Percentiles rank a stretch among this genome's conserved stretches.
Conservation (phyloP, 2,329 filamentous ascomycete genomes). For the Cyphellophora attinorum region DNA sequence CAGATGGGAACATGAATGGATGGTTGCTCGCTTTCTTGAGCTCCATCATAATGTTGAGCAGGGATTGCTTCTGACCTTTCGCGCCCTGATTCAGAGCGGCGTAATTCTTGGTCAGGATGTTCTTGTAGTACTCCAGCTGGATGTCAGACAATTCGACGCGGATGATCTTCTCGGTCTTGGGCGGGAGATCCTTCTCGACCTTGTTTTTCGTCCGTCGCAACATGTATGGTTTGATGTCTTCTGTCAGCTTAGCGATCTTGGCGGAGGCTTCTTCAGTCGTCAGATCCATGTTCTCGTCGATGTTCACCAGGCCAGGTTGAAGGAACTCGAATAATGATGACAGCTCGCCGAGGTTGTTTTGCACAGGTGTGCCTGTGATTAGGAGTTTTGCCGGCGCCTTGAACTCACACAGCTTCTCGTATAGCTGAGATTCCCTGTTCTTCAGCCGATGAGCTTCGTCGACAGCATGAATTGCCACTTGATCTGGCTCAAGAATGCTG, state of each 20-base stretch:
- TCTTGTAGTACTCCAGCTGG: slow-evolving; percentile 97
- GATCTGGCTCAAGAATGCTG: slow-evolving; percentile 73
- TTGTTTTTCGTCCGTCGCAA: slow-evolving; percentile 93
- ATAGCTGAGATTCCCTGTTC: slow-evolving; percentile 90
- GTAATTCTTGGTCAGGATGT: slow-evolving; percentile 94
- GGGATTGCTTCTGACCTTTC: slow-evolving; percentile 83
- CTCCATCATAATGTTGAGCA: slow-evolving; percentile 99
- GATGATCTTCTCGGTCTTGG: slow-evolving; percentile 98
- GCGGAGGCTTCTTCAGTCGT: slow-evolving; percentile 69
- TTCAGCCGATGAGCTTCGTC: slow-evolving; percentile 96
- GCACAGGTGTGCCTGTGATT: slow-evolving; percentile 94
- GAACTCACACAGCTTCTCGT: slow-evolving; percentile 75
- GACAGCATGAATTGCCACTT: slow-evolving; percentile 95
- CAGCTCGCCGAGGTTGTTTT: slow-evolving; percentile 90
- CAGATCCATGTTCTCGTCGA: slow-evolving; percentile 87
- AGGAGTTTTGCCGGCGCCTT: slow-evolving; percentile 79
- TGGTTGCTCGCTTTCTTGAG: slow-evolving; percentile 98
- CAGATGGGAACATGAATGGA: slow-evolving; percentile 93
- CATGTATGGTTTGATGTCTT: slow-evolving; percentile 85
- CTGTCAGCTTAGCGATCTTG: slow-evolving; percentile 78
- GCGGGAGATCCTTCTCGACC: slow-evolving; percentile 89
- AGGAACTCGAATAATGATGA: slow-evolving; percentile 91
- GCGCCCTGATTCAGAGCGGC: slow-evolving; percentile 83
- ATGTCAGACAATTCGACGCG: slow-evolving; percentile 94
- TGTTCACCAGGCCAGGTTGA: slow-evolving; percentile 84